phyloP scores from a whole-genome alignment of 2,329 filamentous ascomycete species.

The Orbilia oligospora region DNA sequence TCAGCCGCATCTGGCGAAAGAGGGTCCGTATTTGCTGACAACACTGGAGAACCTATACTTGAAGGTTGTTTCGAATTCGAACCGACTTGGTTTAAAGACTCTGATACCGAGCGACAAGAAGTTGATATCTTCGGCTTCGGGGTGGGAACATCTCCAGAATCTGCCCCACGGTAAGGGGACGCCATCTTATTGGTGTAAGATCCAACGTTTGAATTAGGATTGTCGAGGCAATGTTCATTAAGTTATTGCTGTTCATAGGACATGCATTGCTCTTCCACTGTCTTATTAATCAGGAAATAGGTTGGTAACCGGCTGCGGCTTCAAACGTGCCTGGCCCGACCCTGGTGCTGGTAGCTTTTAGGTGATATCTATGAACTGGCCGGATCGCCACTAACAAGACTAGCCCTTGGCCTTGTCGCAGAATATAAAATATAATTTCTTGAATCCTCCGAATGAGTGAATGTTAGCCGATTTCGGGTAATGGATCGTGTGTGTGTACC shows the following conservation, averaged over 20 bases:
- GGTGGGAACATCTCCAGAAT: conserved; percentile 6
- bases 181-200: conserved; percentile 23
- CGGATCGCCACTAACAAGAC: background rate
- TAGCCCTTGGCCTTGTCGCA: background rate
- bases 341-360: background rate
- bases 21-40: conserved; percentile 32
- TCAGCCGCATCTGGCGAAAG: conserved; percentile 68
- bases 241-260: conserved; percentile 10
- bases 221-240: conserved; percentile 11
- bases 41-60: conserved; percentile 28
- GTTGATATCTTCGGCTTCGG: conserved; percentile 44
- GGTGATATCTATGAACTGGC: background rate
- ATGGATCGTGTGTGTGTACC: background rate
- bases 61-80: conserved; percentile 27
- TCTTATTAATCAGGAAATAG: background rate
- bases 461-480: conserved; percentile 8
- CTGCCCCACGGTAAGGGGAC: conserved; percentile 24
- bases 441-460: conserved; percentile 15
- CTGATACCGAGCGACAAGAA: conserved; percentile 9
- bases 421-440: background rate
- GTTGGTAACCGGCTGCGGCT: background rate
- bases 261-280: background rate
- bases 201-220: background rate
- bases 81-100: conserved; percentile 16
- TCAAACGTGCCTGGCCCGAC: background rate